Percentiles rank a stretch among this genome's conserved stretches.
Evolutionary conservation across 371 early-diverging fungal species (phyloP).

Genomic region (Mortierella sp.): DNA sequence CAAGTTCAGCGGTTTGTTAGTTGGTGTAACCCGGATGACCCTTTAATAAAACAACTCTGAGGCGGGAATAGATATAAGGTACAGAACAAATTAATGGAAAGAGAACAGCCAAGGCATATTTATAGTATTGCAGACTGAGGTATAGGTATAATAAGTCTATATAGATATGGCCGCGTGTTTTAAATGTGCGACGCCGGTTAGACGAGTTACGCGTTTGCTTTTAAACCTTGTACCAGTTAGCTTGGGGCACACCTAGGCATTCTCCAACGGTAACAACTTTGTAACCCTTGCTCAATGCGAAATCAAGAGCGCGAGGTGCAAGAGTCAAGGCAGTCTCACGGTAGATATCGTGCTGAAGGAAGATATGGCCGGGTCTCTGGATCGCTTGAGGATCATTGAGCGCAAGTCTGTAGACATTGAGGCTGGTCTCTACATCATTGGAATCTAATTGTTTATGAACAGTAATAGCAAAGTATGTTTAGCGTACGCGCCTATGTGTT

Average conservation of each 20-base stretch:
- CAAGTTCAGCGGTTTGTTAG: too few relatives aligned
- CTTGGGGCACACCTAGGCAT: constrained; percentile 28
- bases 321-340: constrained; percentile 11
- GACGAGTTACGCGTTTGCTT: too few relatives aligned
- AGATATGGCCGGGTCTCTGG: constrained; percentile 26
- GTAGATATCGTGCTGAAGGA: constrained; percentile 33
- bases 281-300: constrained; percentile 12
- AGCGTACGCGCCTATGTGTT: constrained; percentile 33
- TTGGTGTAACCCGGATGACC: too few relatives aligned
- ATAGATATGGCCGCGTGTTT: too few relatives aligned
- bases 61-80: too few relatives aligned
- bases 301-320: constrained; percentile 25
- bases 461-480: constrained; percentile 18
- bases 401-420: not conserved
- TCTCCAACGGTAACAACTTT: constrained; percentile 46
- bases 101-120: too few relatives aligned
- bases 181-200: too few relatives aligned
- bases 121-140: too few relatives aligned
- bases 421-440: constrained; percentile 3
- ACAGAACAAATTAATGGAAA: too few relatives aligned
- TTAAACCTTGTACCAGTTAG: constrained; percentile 25
- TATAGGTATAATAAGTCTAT: too few relatives aligned
- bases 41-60: too few relatives aligned
- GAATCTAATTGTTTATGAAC: constrained; percentile 29
- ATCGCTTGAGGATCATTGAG: not conserved